phyloP scores from a whole-genome alignment of 768 basidiomycete genomes.

The Tremella fuciformis region DNA sequence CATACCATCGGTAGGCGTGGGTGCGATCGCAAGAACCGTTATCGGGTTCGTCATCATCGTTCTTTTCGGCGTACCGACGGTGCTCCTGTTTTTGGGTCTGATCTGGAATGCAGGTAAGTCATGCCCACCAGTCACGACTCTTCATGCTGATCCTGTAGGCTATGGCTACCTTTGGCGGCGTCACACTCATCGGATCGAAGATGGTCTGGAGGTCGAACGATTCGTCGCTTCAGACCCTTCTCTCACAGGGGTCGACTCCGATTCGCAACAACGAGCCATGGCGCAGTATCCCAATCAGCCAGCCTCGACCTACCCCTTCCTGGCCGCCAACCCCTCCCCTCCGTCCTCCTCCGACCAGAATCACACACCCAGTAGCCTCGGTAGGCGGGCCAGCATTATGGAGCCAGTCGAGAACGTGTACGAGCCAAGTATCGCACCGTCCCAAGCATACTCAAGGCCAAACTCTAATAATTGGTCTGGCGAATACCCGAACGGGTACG shows the following conservation, averaged over 20 bases:
- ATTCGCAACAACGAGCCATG: too few species aligned
- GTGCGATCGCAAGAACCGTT: slow-evolving; percentile 73
- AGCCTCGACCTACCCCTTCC: too few species aligned
- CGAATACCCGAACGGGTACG: too few species aligned
- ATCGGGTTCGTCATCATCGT: slow-evolving; percentile 74
- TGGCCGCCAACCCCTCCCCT: too few species aligned
- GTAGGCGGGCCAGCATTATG: slow-evolving; percentile 12
- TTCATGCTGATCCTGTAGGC: slow-evolving; percentile 12
- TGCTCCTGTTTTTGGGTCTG: slow-evolving; percentile 69
- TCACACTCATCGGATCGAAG: slow-evolving; percentile 47
- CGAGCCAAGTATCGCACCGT: neutral
- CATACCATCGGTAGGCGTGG: slow-evolving; percentile 62
- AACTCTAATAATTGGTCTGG: too few species aligned
- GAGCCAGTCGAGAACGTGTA: slow-evolving; percentile 13
- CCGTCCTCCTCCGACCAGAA: too few species aligned
- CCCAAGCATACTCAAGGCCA: neutral
- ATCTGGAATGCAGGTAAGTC: slow-evolving; percentile 56
- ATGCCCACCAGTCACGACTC: neutral
- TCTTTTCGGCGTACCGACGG: slow-evolving; percentile 66
- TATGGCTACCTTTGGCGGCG: slow-evolving; percentile 50
- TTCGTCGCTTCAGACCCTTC: slow-evolving; percentile 39
- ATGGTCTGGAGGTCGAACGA: slow-evolving; percentile 45
- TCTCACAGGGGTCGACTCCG: too few species aligned
- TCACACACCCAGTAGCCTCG: neutral
- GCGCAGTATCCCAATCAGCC: too few species aligned